phyloP scores from a whole-genome alignment of 2,329 filamentous ascomycete genomes.

The Metarhizium brunneum region DNA sequence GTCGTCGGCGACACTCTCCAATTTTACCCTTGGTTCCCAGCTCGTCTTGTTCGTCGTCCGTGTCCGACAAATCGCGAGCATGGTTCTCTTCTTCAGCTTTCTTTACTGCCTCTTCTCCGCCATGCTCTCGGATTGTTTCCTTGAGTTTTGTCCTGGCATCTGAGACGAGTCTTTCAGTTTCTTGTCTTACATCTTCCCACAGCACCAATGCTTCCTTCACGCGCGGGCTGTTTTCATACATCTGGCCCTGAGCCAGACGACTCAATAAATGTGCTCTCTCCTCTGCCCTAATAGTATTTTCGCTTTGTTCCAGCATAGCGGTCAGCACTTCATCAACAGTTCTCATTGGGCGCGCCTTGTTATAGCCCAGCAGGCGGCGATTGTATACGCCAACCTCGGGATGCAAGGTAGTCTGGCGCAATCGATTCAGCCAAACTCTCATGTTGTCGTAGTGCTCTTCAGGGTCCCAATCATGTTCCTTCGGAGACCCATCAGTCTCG shows the following conservation, averaged over 20 bases:
- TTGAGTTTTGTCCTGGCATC: slow-evolving; percentile 56
- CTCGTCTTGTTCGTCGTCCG: slow-evolving; percentile 26
- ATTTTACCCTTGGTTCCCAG: slow-evolving; percentile 32
- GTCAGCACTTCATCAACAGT: slow-evolving; percentile 82
- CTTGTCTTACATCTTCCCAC: slow-evolving; percentile 52
- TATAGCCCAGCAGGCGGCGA: slow-evolving; percentile 52
- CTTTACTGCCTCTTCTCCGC: slow-evolving; percentile 1
- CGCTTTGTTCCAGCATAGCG: slow-evolving; percentile 84
- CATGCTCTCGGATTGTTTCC: slow-evolving; percentile 31
- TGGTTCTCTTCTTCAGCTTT: slow-evolving; percentile 3
- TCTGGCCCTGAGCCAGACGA: slow-evolving; percentile 62
- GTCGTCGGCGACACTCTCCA: slow-evolving; percentile 48
- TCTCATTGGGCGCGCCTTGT: slow-evolving; percentile 56
- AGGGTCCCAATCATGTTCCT: slow-evolving; percentile 53
- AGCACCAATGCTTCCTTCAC: slow-evolving; percentile 59
- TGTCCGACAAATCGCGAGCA: slow-evolving; percentile 15
- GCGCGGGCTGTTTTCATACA: slow-evolving; percentile 65
- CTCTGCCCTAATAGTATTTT: slow-evolving; percentile 54
- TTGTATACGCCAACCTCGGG: slow-evolving; percentile 68
- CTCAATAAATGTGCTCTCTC: slow-evolving; percentile 57
- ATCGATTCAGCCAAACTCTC: slow-evolving; percentile 66
- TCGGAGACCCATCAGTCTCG: slow-evolving; percentile 52
- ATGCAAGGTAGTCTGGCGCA: slow-evolving; percentile 79
- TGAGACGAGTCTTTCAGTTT: slow-evolving; percentile 43
- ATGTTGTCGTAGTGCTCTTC: slow-evolving; percentile 60